These are phyloP conservation scores for Bipolaris zeicola DNA, from an alignment of 2,329 filamentous ascomycete genomes.

Conservation along the genomic window DNA sequence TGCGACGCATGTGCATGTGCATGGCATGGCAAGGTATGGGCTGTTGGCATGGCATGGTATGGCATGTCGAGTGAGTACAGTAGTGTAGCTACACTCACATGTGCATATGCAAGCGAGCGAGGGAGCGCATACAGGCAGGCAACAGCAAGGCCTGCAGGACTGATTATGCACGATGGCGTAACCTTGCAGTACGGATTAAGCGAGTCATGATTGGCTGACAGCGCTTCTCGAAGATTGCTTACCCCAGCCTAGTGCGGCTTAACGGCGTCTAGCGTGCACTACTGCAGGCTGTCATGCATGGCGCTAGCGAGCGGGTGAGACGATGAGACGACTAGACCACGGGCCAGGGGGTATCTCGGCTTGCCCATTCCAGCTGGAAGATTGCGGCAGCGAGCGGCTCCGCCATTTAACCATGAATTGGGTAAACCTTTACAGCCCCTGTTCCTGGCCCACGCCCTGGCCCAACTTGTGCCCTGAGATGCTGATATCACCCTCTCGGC, in stretches of 20 bases:
- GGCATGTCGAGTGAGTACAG: neutral
- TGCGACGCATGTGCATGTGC: too few species aligned
- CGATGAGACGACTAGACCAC: neutral
- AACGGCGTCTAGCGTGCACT: constrained; percentile 14
- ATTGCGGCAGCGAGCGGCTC: constrained; percentile 16
- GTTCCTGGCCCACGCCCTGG: neutral
- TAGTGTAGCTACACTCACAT: neutral
- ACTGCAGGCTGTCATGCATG: constrained; percentile 17
- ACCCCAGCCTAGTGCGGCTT: constrained; percentile 12
- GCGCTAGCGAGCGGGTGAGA: constrained; percentile 8
- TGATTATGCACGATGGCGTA: constrained; percentile 12
- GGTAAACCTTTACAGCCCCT: neutral
- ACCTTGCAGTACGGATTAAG: constrained; percentile 1
- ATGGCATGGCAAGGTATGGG: too few species aligned
- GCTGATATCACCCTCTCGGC: constrained; percentile 1
- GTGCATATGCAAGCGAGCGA: constrained; percentile 15
- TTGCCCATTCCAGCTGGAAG: constrained; percentile 3
- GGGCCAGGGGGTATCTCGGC: constrained; percentile 1
- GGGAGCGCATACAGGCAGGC: neutral
- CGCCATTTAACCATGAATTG: constrained; percentile 10
- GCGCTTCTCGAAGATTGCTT: constrained; percentile 12
- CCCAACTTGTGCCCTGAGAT: neutral
- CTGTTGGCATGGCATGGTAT: too few species aligned
- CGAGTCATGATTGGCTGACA: constrained; percentile 1
- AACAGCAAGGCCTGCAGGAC: neutral